Evolutionary conservation across 2,329 filamentous ascomycete genomes (phyloP), one percentile per base, ranked within the genome.

Genomic region (Tolypocladium capitatum): DNA sequence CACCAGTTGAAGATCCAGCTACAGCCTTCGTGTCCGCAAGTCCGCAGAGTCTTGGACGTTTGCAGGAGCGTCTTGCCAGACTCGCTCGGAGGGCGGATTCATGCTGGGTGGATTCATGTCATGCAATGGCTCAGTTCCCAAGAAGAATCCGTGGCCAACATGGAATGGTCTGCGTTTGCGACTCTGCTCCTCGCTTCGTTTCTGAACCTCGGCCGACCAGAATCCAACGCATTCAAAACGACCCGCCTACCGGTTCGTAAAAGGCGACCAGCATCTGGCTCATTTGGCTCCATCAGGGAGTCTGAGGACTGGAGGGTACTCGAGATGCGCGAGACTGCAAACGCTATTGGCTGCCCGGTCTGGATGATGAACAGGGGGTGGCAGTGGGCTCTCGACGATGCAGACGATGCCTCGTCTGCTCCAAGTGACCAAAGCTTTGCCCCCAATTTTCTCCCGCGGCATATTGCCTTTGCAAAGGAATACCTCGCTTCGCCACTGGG

Each of bases 91-190:
- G 82, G 70, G 67, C 84, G 70, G 27, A 65, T 88, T 10, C 66
- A 86, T 48, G 73, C 81, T 10, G 79, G 76, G 2, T 90, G 85
- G 83, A 85, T 84, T 75, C 81, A 86, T 58, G 73, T 78, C 20
- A 75, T 84, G 64, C 77, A 80, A 51, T 91, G 85, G 85, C 68
- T 86, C 36, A 67, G 68, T 30, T 58, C 64, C 11, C 72, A 73
- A 48, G 68, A 72, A 4, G 64, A 72, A 4, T 59, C 68, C 8
- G 60, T 71, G 14, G 63, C 65, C 4, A 73, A 83, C 51, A 49
- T 68, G 1, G 86, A 90, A 61, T 90, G 84, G 84, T 83, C 82
- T 4, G 77, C 81, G 2, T 61, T 84, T 43, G 71, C 80, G 3
- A 71, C 85, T 10, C 69, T 83, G 10, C 63, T 90, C 3, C 73